Conservation (phyloP, 2,329 filamentous ascomycete species). For the Sclerotinia subarctica region DNA sequence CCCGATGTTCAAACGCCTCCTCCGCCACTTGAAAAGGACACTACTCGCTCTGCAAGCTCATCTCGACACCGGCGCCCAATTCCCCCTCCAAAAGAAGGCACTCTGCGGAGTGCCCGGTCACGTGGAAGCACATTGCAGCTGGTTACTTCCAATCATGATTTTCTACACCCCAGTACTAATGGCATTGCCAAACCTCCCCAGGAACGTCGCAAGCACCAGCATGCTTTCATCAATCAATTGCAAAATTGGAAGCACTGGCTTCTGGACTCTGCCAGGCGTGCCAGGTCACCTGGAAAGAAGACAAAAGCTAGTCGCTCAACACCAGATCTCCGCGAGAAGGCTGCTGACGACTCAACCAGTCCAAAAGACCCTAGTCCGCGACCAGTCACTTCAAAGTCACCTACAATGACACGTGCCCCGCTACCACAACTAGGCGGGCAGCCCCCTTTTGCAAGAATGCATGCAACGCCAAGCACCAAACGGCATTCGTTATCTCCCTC, state of each 20-base stretch:
- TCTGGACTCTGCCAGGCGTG: conserved; percentile 62
- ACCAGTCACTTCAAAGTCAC: conserved; percentile 54
- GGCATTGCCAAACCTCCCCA: conserved; percentile 36
- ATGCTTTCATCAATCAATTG: conserved; percentile 64
- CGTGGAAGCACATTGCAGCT: conserved; percentile 84
- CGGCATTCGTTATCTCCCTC: conserved; percentile 82
- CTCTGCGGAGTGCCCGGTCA: conserved; percentile 65
- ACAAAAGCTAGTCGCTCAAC: conserved; percentile 46
- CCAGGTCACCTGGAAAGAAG: conserved; percentile 51
- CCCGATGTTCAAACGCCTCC: conserved; percentile 50
- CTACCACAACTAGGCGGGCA: conserved; percentile 37
- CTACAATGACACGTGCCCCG: conserved; percentile 38
- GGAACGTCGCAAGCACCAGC: conserved; percentile 54
- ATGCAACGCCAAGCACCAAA: conserved; percentile 53
- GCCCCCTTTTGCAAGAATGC: conserved; percentile 38
- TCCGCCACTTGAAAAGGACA: conserved; percentile 75
- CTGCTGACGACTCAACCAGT: conserved; percentile 41
- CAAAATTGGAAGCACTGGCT: conserved; percentile 70
- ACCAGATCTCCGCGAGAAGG: conserved; percentile 55
- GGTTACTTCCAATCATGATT: conserved; percentile 64
- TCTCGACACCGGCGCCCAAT: conserved; percentile 71
- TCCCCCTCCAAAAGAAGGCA: conserved; percentile 81
- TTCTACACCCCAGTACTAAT: conserved; percentile 50
- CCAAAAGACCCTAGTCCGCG: conserved; percentile 55
- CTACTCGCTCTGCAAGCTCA: conserved; percentile 70